phyloP scores from a whole-genome alignment of 306 rosid genomes.

The Fragaria nilgerrensis region DNA sequence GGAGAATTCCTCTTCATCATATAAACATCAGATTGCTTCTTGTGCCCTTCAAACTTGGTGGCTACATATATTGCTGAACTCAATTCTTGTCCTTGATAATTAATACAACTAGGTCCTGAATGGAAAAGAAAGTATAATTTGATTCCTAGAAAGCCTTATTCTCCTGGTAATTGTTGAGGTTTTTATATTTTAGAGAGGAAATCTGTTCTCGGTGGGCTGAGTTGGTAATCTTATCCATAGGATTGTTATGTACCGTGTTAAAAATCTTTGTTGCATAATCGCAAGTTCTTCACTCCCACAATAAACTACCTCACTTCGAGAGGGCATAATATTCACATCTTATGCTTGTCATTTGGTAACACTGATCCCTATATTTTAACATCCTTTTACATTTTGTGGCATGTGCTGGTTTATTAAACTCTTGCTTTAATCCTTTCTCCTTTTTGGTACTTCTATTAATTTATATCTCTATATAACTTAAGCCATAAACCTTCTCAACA shows the following conservation, averaged over 20 bases:
- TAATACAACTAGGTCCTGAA: not conserved
- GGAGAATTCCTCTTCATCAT: not conserved
- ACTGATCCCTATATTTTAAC: conserved; percentile 9
- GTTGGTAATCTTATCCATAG: not conserved
- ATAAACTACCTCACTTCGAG: conserved; percentile 68
- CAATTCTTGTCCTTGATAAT: not conserved
- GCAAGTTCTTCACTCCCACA: conserved; percentile 92
- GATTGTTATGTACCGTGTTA: conserved; percentile 8
- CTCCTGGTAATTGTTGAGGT: not conserved
- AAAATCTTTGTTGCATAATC: conserved; percentile 26
- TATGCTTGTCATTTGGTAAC: conserved; percentile 81
- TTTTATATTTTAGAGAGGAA: not conserved
- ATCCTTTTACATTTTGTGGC: not conserved
- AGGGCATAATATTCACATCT: conserved; percentile 66
- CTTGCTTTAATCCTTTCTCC: not conserved
- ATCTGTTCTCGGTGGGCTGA: conserved; percentile 1
- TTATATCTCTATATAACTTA: not conserved
- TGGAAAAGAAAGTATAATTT: not conserved
- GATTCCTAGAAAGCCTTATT: not conserved
- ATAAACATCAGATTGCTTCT: not conserved
- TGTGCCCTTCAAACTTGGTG: not conserved
- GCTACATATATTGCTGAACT: not conserved
- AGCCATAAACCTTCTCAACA: not conserved
- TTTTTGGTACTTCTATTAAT: not conserved
- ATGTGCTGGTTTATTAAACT: not conserved